These are phyloP conservation scores for Sporothrix schenckii DNA, from an alignment of 2,329 filamentous ascomycete genomes.

Conservation along the genomic window DNA sequence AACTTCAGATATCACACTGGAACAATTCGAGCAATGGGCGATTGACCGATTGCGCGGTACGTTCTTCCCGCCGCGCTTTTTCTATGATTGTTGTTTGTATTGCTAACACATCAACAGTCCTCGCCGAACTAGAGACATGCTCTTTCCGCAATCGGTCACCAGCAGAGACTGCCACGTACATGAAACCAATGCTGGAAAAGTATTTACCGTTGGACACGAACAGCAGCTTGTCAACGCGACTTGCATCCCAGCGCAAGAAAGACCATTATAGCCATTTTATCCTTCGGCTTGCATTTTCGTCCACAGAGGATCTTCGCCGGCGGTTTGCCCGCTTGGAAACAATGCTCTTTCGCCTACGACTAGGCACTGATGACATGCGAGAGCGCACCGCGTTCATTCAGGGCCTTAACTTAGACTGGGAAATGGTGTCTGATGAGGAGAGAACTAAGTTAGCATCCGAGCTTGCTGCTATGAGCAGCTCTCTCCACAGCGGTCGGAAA, in stretches of 20 bases:
- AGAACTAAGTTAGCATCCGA: slow-evolving; percentile 65
- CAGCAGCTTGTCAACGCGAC: slow-evolving; percentile 60
- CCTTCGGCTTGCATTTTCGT: slow-evolving; percentile 85
- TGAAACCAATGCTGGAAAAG: slow-evolving; percentile 85
- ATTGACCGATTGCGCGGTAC: slow-evolving; percentile 84
- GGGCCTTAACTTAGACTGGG: slow-evolving; percentile 79
- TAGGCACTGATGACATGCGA: slow-evolving; percentile 71
- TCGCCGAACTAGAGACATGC: slow-evolving; percentile 89
- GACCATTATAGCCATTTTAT: slow-evolving; percentile 99
- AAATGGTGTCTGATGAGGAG: slow-evolving; percentile 78
- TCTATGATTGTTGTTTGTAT: not conserved
- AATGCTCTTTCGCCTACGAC: slow-evolving; percentile 82
- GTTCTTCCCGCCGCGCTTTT: slow-evolving; percentile 32
- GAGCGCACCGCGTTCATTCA: slow-evolving; percentile 79
- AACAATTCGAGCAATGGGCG: slow-evolving; percentile 98
- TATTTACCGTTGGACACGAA: slow-evolving; percentile 80
- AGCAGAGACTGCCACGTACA: slow-evolving; percentile 80
- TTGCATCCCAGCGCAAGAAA: slow-evolving; percentile 78
- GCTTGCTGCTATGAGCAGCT: slow-evolving; percentile 57
- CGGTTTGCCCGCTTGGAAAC: slow-evolving; percentile 87
- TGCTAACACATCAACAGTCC: slow-evolving; percentile 56
- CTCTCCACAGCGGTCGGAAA: slow-evolving; percentile 44
- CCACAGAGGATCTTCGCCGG: slow-evolving; percentile 84
- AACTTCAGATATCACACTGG: slow-evolving; percentile 90
- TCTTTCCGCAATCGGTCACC: slow-evolving; percentile 88